phyloP scores from a whole-genome alignment of 2,329 filamentous ascomycete genomes.

The Capronia epimyces region DNA sequence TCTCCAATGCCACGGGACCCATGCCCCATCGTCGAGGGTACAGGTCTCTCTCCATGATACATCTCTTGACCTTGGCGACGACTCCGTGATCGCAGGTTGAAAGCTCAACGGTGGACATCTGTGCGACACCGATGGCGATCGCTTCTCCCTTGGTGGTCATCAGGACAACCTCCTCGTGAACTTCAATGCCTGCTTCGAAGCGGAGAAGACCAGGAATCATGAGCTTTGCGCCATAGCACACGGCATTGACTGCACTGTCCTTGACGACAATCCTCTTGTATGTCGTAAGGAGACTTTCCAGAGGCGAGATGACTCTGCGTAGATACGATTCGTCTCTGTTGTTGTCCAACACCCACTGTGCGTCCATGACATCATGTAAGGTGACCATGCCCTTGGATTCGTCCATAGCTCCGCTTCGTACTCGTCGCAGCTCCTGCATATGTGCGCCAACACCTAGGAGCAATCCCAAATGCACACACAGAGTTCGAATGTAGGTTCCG shows the following conservation, averaged over 20 bases:
- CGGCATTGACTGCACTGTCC: constrained; percentile 91
- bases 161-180: constrained; percentile 91
- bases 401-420: constrained; percentile 90
- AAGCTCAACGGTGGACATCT: constrained; percentile 97
- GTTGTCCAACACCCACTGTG: constrained; percentile 95
- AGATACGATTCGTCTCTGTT: constrained; percentile 90
- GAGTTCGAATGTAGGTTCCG: constrained; percentile 96
- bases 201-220: constrained; percentile 95
- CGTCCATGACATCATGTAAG: constrained; percentile 89
- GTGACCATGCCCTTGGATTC: constrained; percentile 86
- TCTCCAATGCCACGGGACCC: constrained; percentile 86
- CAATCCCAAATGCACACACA: constrained; percentile 86
- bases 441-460: constrained; percentile 80
- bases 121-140: constrained; percentile 89
- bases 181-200: constrained; percentile 86
- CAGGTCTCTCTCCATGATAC: constrained; percentile 98
- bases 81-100: constrained; percentile 95
- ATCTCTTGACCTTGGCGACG: constrained; percentile 97
- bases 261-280: constrained; percentile 99
- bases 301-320: constrained; percentile 80
- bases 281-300: constrained; percentile 83
- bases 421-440: constrained; percentile 96
- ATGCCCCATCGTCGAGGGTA: constrained; percentile 97
- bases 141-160: constrained; percentile 99
- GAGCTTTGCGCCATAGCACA: constrained; percentile 97